Evolutionary conservation across 2,329 filamentous ascomycete genomes (phyloP), one percentile per base, ranked within the genome.

Genomic region (Fusarium nodosum): DNA sequence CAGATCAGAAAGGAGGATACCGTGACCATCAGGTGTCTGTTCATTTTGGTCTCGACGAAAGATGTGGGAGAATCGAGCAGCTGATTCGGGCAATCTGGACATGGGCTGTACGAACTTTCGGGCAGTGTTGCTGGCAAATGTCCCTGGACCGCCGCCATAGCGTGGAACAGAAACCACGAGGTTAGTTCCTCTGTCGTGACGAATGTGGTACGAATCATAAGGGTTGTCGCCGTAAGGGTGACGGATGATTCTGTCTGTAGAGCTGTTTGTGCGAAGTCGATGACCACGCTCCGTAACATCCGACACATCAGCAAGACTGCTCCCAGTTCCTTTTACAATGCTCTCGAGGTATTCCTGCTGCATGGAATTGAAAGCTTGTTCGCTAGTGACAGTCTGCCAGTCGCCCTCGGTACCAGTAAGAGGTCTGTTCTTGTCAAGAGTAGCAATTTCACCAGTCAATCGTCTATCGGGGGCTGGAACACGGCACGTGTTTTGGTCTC

Each of bases 251-350:
- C 59, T 72, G 11, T 77, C 75, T 13, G 61, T 66, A 7, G 74
- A 73, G 7, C 56, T 68, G 38, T 74, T 66, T 15, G 75, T 67
- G 33, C 66, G 63, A 18, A 57, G 70, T 24, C 67, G 53, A 4
- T 63, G 56, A 7, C 69, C 66, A 30, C 60, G 73, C 24, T 66
- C 60, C 13, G 60, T 61, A 11, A 65, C 64, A 44, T 84, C 82
- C 1, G 83, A 84, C 9, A 81, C 77, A 60, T 85, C 79, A 4
- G 83, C 83, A 24, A 85, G 67, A 57, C 83, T 85, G 66, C 80
- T 83, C 12, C 82, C 82, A 16, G 76, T 76, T 22, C 74, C 77
- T 55, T 76, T 76, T 48, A 64, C 68, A 60, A 75, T 52, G 31
- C 68, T 69, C 56, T 72, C 56, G 24, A 75, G 73, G 39, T 69